phyloP scores from a whole-genome alignment of 495 filamentous ascomycete species.

The Penicillium angulare region DNA sequence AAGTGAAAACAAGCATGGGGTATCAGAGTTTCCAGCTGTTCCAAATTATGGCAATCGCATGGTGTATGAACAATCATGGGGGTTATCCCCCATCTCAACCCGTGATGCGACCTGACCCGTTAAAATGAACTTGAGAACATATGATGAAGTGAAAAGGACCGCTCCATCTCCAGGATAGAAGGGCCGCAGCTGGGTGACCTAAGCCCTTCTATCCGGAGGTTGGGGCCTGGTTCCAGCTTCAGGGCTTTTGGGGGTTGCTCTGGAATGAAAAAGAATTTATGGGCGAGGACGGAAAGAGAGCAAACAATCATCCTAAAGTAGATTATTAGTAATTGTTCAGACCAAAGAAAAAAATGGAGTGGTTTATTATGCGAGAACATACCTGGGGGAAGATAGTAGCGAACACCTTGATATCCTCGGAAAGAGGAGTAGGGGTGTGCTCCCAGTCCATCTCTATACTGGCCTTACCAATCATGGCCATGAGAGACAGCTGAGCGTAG shows the following conservation, averaged over 20 bases:
- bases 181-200: slow-evolving; percentile 15
- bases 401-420: slow-evolving; percentile 97
- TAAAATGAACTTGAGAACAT: slow-evolving; percentile 12
- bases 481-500: slow-evolving; percentile 88
- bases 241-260: slow-evolving; percentile 17
- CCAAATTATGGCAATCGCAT: neutral
- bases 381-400: slow-evolving; percentile 97
- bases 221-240: slow-evolving; percentile 21
- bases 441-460: slow-evolving; percentile 87
- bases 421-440: slow-evolving; percentile 74
- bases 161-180: slow-evolving; percentile 45
- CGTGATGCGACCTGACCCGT: slow-evolving; percentile 10
- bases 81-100: slow-evolving; percentile 3
- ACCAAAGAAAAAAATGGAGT: neutral
- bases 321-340: slow-evolving; percentile 16
- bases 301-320: slow-evolving; percentile 39
- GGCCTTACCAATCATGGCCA: slow-evolving; percentile 92
- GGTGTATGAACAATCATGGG: neutral
- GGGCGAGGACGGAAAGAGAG: slow-evolving; percentile 44
- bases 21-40: slow-evolving; percentile 6
- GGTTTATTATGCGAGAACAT: slow-evolving; percentile 29
- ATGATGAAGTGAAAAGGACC: slow-evolving; percentile 16
- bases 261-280: slow-evolving; percentile 19
- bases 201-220: slow-evolving; percentile 23
- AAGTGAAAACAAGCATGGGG: slow-evolving; percentile 13